These are phyloP conservation scores for Tubosaeta sp. DNA, from an alignment of 768 basidiomycete species.

Conservation along the genomic window DNA sequence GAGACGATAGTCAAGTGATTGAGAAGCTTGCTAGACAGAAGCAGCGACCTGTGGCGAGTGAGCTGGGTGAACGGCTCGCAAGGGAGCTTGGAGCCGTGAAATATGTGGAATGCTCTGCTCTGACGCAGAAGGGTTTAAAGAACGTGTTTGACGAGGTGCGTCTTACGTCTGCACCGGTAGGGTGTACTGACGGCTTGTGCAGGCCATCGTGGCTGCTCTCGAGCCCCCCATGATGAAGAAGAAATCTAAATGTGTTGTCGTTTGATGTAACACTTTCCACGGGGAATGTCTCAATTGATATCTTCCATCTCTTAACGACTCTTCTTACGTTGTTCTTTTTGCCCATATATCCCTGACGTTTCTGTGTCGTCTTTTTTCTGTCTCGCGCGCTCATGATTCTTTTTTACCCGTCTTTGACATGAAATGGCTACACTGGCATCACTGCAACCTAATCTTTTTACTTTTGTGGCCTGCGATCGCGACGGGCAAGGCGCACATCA, in stretches of 20 bases:
- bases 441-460: conserved; percentile 21
- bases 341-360: conserved; percentile 36
- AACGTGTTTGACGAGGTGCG: conserved; percentile 99
- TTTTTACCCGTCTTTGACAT: conserved; percentile 22
- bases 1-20: conserved; percentile 88
- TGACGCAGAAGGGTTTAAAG: conserved; percentile 99
- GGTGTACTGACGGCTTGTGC: conserved; percentile 7
- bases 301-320: conserved; percentile 34
- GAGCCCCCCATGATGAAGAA: conserved; percentile 93
- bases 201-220: conserved; percentile 97
- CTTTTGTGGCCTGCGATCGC: conserved; percentile 2
- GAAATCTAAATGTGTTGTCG: conserved; percentile 76
- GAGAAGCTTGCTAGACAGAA: conserved; percentile 97
- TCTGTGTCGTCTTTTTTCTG: conserved; percentile 10
- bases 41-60: conserved; percentile 84
- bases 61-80: conserved; percentile 93
- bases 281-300: conserved; percentile 27
- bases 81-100: conserved; percentile 97
- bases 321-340: conserved; percentile 27
- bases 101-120: conserved; percentile 97
- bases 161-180: conserved; percentile 11
- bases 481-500: conserved; percentile 9
- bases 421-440: conserved; percentile 19
- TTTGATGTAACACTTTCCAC: conserved; percentile 47
- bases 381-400: conserved; percentile 22